phyloP scores from a whole-genome alignment of 2,329 filamentous ascomycete species.

The Rutstroemia sp. region DNA sequence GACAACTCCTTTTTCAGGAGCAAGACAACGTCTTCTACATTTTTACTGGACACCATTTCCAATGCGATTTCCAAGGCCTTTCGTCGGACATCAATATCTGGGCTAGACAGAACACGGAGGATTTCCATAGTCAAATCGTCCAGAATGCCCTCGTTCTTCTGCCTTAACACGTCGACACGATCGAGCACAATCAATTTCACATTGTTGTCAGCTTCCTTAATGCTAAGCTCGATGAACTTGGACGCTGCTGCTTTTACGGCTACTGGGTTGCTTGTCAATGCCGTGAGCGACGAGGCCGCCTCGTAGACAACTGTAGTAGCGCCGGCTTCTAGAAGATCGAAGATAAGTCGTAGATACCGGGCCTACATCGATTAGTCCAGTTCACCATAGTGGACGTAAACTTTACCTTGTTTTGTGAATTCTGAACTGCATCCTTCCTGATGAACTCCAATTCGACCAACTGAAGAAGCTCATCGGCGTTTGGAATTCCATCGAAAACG shows the following conservation, averaged over 20 bases:
- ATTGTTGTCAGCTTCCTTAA: constrained; percentile 98
- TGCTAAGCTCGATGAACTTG: constrained; percentile 95
- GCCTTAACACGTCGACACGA: constrained; percentile 78
- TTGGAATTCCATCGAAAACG: constrained; percentile 88
- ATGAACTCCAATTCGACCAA: constrained; percentile 96
- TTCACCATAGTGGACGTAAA: not conserved
- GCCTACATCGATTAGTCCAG: constrained; percentile 46
- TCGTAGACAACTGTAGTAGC: constrained; percentile 96
- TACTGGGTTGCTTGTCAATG: constrained; percentile 91
- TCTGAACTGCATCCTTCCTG: constrained; percentile 91
- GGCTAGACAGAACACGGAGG: constrained; percentile 85
- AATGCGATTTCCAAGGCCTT: constrained; percentile 86
- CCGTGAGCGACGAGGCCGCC: constrained; percentile 88
- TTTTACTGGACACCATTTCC: constrained; percentile 98
- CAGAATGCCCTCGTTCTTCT: constrained; percentile 82
- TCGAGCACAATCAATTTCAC: constrained; percentile 98
- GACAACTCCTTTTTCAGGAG: constrained; percentile 94
- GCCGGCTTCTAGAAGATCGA: constrained; percentile 88
- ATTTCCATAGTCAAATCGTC: constrained; percentile 98
- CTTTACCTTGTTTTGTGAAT: constrained; percentile 82
- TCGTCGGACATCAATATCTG: constrained; percentile 89
- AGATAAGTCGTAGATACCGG: constrained; percentile 87
- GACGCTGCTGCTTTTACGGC: constrained; percentile 92
- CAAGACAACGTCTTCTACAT: constrained; percentile 94
- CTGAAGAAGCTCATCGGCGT: constrained; percentile 88